A percentile compares a stretch with the other conserved stretches of the same genome.
Conservation (phyloP, 2,329 filamentous ascomycete species). For the Alternaria sp. region DNA sequence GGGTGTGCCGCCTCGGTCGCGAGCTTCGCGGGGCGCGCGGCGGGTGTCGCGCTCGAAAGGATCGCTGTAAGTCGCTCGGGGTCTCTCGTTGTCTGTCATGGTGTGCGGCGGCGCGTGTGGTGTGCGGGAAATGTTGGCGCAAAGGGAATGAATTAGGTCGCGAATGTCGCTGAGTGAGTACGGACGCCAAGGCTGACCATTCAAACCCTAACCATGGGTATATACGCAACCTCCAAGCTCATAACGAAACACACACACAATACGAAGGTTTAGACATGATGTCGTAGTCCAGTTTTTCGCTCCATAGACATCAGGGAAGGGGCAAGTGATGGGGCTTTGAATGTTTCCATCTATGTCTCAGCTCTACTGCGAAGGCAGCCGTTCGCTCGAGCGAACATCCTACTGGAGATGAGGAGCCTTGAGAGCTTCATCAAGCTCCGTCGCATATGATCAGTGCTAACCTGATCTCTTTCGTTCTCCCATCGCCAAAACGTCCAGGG, state of each 20-base stretch:
- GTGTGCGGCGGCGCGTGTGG: conserved; percentile 11
- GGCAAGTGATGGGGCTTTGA: no score
- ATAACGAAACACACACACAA: not conserved
- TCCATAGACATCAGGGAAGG: no score
- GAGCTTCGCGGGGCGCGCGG: conserved; percentile 30
- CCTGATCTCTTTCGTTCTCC: not conserved
- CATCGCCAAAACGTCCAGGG: conserved; percentile 18
- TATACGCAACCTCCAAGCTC: not conserved
- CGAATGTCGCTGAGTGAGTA: conserved; percentile 1
- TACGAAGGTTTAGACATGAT: not conserved
- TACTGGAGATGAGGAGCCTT: not conserved
- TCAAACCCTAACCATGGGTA: not conserved
- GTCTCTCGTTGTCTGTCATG: conserved; percentile 39
- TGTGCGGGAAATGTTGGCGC: conserved; percentile 9
- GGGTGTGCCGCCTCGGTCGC: conserved; percentile 35
- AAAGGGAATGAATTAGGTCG: not conserved
- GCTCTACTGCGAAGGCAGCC: not conserved
- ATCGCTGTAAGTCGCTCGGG: conserved; percentile 30
- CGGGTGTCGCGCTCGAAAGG: conserved; percentile 28
- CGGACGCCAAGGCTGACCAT: conserved; percentile 16
- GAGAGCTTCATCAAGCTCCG: not conserved
- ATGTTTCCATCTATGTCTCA: not conserved
- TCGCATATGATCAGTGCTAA: not conserved
- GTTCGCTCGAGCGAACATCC: not conserved
- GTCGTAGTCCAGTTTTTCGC: rapidly evolving